Percentiles rank a stretch among this genome's conserved stretches.
phyloP scores from a whole-genome alignment of 768 basidiomycete genomes.

The Kwoniella sp. region DNA sequence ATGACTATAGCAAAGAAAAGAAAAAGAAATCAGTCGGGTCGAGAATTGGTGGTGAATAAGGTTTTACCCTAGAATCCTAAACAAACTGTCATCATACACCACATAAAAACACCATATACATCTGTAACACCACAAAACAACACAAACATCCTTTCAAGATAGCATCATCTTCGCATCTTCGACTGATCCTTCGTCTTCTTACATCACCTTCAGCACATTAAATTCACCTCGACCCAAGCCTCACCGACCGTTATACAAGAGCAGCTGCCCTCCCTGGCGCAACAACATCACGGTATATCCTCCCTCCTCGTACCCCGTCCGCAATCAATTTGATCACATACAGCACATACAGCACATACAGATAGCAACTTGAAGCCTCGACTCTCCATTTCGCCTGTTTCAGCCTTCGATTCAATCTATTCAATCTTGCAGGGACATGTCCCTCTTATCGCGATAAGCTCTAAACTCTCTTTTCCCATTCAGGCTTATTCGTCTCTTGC shows the following conservation, averaged over 20 bases:
- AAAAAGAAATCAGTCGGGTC: slow-evolving; percentile 23
- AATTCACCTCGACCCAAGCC: not conserved
- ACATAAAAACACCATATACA: not conserved
- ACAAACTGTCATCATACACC: no score
- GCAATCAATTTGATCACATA: no score
- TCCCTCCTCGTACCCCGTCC: no score
- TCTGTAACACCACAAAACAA: not conserved
- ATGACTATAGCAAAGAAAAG: not conserved
- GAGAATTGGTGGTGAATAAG: not conserved
- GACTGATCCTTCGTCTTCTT: not conserved
- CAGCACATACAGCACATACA: no score
- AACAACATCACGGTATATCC: no score
- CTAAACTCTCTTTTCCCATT: not conserved
- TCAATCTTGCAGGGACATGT: not conserved
- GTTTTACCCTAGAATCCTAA: not conserved
- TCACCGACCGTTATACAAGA: slow-evolving; percentile 3
- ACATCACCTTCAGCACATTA: not conserved
- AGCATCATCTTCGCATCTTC: not conserved
- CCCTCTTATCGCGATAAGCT: slow-evolving; percentile 1
- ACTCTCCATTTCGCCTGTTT: not conserved
- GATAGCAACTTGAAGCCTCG: no score
- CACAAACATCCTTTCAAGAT: slow-evolving; percentile 7
- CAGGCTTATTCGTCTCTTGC: no score
- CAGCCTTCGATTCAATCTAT: slow-evolving; percentile 16
- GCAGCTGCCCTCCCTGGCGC: slow-evolving; percentile 19